Percentiles rank a stretch among this genome's conserved stretches.
Conservation (phyloP, 129 eudicot genomes). For the Flaveria robusta region DNA sequence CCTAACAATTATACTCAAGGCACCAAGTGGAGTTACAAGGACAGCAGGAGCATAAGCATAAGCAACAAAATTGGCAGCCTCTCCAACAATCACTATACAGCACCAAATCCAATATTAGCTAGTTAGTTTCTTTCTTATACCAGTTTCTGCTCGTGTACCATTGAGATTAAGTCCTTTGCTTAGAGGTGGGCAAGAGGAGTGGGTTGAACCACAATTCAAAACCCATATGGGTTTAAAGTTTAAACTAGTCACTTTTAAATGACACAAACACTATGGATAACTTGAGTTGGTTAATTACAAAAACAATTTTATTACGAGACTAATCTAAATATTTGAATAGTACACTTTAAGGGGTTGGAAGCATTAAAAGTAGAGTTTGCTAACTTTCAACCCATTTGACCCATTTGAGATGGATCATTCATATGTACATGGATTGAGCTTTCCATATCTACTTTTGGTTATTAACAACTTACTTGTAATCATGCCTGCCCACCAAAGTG, state of each 20-base stretch:
- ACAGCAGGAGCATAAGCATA: slow-evolving; percentile 93
- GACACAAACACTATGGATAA: background rate
- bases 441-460: background rate
- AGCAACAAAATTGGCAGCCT: slow-evolving; percentile 87
- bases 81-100: slow-evolving; percentile 82
- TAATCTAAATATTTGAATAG: no score
- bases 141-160: no score
- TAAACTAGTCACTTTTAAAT: background rate
- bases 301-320: background rate
- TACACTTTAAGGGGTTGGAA: background rate
- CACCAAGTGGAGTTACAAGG: slow-evolving; percentile 96
- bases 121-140: background rate
- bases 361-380: background rate
- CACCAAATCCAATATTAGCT: slow-evolving; percentile 5
- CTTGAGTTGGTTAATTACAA: background rate
- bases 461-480: slow-evolving; percentile 53
- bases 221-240: background rate
- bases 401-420: background rate
- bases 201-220: background rate
- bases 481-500: slow-evolving; percentile 96
- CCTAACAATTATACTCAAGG: slow-evolving; percentile 91
- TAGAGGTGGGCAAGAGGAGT: background rate
- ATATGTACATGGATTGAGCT: background rate
- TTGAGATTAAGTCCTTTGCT: no score
- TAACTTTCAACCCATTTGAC: background rate